Evolutionary conservation across 805 yeast genomes (phyloP).

Genomic region (Cyberlindnera americana): DNA sequence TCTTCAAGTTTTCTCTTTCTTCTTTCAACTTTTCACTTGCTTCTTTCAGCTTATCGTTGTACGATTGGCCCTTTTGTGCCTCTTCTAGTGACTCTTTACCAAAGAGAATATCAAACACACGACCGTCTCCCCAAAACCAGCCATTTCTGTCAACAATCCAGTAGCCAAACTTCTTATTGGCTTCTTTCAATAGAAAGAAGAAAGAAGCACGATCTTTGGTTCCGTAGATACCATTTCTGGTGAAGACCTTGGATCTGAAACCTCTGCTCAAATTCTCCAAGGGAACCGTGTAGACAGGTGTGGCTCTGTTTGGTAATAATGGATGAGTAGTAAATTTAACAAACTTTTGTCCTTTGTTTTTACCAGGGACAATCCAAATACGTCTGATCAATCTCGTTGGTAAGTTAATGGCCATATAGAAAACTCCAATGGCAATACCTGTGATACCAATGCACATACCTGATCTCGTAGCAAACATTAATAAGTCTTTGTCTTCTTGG

Average conservation of each 20-base stretch:
- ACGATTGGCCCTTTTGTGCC: slow-evolving; percentile 46
- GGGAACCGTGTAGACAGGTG: slow-evolving; percentile 67
- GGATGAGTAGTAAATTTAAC: slow-evolving; percentile 74
- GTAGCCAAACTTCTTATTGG: slow-evolving; percentile 45
- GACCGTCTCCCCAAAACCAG: slow-evolving; percentile 90
- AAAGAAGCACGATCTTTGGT: slow-evolving; percentile 72
- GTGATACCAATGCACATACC: slow-evolving; percentile 42
- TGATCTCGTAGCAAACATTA: slow-evolving; percentile 34
- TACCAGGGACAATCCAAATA: slow-evolving; percentile 70
- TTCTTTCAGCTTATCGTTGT: slow-evolving; percentile 22
- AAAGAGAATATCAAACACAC: slow-evolving; percentile 76
- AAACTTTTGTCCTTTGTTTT: slow-evolving; percentile 32
- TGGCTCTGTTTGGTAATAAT: slow-evolving; percentile 66
- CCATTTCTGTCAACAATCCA: slow-evolving; percentile 81
- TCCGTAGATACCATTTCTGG: slow-evolving; percentile 86
- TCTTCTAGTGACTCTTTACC: slow-evolving; percentile 75
- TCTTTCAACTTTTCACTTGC: slow-evolving; percentile 19
- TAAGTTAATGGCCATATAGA: slow-evolving; percentile 39
- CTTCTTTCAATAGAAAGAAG: slow-evolving; percentile 67
- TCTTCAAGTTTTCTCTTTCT: slow-evolving; percentile 20
- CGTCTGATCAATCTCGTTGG: slow-evolving; percentile 73
- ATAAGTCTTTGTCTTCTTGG: slow-evolving; percentile 44
- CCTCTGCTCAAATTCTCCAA: slow-evolving; percentile 51
- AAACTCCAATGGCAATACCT: slow-evolving; percentile 31
- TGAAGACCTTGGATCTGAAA: slow-evolving; percentile 66